phyloP scores from a whole-genome alignment of 805 yeast genomes.

The Hanseniaspora osmophila region DNA sequence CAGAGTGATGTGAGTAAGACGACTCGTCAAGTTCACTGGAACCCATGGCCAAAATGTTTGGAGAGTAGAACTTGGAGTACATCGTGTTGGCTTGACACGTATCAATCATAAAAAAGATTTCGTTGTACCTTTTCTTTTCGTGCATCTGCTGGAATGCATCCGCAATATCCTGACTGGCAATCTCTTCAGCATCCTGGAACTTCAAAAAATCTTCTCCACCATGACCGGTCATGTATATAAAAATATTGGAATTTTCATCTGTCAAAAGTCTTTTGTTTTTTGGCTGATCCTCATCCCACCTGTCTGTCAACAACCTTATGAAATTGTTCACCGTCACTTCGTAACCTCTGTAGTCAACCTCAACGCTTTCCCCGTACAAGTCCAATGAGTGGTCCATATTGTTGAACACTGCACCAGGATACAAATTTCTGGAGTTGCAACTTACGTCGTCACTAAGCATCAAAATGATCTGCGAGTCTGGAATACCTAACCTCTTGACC shows the following conservation, averaged over 20 bases:
- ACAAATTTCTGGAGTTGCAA: constrained; percentile 89
- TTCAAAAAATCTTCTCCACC: constrained; percentile 96
- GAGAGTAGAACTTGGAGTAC: constrained; percentile 85
- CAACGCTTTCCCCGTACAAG: constrained; percentile 84
- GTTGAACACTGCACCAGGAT: constrained; percentile 91
- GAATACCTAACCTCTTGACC: constrained; percentile 89
- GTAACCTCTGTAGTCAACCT: constrained; percentile 93
- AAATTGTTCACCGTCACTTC: constrained; percentile 97
- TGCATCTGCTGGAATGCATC: constrained; percentile 96
- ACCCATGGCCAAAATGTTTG: constrained; percentile 85
- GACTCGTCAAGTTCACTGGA: constrained; percentile 78
- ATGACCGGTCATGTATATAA: constrained; percentile 93
- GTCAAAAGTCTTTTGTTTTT: constrained; percentile 79
- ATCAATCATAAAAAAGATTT: constrained; percentile 92
- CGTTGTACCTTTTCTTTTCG: constrained; percentile 88
- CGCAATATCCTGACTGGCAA: constrained; percentile 87
- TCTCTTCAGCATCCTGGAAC: constrained; percentile 97
- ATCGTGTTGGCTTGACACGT: constrained; percentile 98
- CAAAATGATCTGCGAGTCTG: constrained; percentile 90
- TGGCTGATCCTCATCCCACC: constrained; percentile 93
- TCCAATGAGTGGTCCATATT: constrained; percentile 86
- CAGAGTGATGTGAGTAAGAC: constrained; percentile 91
- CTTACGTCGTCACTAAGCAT: constrained; percentile 97
- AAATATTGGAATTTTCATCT: constrained; percentile 86
- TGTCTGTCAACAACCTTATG: constrained; percentile 79